Conservation (phyloP, 139 green algal genomes). For the Deuterostichococcus epilithicus region DNA sequence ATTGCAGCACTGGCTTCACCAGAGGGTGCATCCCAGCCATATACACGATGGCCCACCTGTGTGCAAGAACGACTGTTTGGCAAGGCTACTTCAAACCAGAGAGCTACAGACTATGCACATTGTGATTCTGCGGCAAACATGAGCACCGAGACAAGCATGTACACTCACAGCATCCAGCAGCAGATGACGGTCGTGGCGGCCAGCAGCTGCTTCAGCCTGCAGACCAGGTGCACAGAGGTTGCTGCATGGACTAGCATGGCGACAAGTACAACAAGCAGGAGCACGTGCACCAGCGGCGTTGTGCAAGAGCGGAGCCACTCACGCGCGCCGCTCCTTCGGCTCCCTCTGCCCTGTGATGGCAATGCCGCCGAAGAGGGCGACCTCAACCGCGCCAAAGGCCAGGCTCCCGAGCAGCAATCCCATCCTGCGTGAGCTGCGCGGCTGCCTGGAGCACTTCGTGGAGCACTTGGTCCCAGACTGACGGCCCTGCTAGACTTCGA, state of each 20-base stretch:
- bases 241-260: no score
- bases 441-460: no score
- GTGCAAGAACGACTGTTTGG: not conserved
- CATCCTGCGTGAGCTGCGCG: not conserved
- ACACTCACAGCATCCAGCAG: conserved; percentile 59
- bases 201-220: conserved; percentile 47
- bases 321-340: not conserved
- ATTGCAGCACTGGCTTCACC: conserved; percentile 49
- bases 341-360: not conserved
- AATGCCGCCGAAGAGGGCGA: not conserved
- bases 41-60: conserved; percentile 76
- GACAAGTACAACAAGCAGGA: no score
- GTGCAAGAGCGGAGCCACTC: not conserved
- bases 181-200: conserved; percentile 43
- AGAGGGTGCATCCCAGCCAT: conserved; percentile 75
- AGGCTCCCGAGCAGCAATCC: not conserved
- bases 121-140: not conserved
- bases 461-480: no score
- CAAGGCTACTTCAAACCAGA: not conserved
- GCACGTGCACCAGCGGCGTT: no score
- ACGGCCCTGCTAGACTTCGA: no score
- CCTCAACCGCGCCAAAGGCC: not conserved
- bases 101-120: no score
- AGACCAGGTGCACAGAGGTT: no score
- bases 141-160: not conserved